A percentile compares a stretch with the other conserved stretches of the same genome.
These are phyloP conservation scores for Solioccasus polychromus DNA, from an alignment of 768 basidiomycete species.

Conservation along the genomic window DNA sequence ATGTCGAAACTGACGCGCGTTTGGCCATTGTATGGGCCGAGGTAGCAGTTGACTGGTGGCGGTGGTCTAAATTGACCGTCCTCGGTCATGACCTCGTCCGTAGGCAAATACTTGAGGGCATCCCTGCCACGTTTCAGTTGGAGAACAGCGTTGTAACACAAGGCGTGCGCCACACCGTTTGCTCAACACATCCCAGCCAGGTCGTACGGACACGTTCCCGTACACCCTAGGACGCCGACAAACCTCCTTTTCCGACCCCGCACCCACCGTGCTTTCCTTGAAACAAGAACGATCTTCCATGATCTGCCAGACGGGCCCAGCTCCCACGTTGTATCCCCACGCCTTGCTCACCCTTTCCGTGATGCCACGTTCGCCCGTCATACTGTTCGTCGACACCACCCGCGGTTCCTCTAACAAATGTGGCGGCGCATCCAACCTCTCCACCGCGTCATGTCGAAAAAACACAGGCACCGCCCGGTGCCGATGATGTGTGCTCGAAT, in stretches of 20 bases:
- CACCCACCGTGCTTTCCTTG: conserved; percentile 51
- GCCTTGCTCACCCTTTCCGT: conserved; percentile 59
- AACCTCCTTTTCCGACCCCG: conserved; percentile 41
- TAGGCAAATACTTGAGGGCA: conserved; percentile 58
- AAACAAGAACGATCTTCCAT: conserved; percentile 76
- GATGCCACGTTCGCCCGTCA: conserved; percentile 46
- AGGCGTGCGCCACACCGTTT: conserved; percentile 42
- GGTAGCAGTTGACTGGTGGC: conserved; percentile 54
- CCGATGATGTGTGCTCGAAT: conserved; percentile 67
- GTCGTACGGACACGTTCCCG: conserved; percentile 37
- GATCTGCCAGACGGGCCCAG: conserved; percentile 78
- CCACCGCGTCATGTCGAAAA: conserved; percentile 46
- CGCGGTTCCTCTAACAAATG: conserved; percentile 44
- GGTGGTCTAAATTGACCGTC: conserved; percentile 51
- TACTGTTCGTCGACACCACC: conserved; percentile 51
- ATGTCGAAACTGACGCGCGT: conserved; percentile 45
- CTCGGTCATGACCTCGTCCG: conserved; percentile 46
- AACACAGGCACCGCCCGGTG: conserved; percentile 67
- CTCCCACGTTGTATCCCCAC: conserved; percentile 72
- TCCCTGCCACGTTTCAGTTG: conserved; percentile 40
- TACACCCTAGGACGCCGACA: conserved; percentile 62
- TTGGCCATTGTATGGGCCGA: conserved; percentile 65
- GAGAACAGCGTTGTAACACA: conserved; percentile 5
- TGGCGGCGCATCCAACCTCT: conserved; percentile 55
- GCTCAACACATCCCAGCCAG: conserved; percentile 46